These are phyloP conservation scores for Halteria grandinella DNA, from an alignment of 73 alveolate species.

Conservation along the genomic window DNA sequence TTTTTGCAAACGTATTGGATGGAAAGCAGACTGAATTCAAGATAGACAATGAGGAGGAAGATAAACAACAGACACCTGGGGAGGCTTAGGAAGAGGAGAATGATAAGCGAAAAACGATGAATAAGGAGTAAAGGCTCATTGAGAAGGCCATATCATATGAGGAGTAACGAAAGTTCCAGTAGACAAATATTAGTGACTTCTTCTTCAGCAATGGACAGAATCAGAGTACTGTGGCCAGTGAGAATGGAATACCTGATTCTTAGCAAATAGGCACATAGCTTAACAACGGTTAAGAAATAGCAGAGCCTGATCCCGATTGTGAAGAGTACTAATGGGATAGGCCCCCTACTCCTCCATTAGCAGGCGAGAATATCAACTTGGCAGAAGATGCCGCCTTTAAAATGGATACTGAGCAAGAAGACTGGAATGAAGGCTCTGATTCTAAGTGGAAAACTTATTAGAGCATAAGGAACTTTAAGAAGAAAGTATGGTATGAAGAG, in stretches of 20 bases:
- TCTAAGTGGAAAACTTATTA: background rate
- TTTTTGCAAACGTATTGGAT: background rate
- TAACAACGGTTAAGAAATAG: background rate
- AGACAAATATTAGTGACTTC: background rate
- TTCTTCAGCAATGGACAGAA: background rate
- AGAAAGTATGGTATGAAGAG: background rate
- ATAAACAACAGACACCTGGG: background rate
- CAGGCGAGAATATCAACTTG: background rate
- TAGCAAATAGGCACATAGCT: background rate
- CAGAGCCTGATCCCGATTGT: background rate
- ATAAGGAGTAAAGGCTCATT: background rate
- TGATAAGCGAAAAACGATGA: background rate
- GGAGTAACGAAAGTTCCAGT: background rate
- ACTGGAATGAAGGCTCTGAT: conserved; percentile 3
- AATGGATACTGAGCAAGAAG: background rate
- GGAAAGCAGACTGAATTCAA: background rate
- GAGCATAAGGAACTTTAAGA: conserved; percentile 21
- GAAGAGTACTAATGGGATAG: background rate
- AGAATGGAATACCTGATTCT: background rate
- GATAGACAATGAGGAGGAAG: background rate
- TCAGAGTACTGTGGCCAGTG: background rate
- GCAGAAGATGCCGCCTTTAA: background rate
- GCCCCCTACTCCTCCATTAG: background rate
- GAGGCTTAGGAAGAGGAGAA: background rate
- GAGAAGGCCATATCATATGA: background rate